Base-by-base conservation (phyloP, 345 rosid genomes). In the Lumnitzera littorea region DNA sequence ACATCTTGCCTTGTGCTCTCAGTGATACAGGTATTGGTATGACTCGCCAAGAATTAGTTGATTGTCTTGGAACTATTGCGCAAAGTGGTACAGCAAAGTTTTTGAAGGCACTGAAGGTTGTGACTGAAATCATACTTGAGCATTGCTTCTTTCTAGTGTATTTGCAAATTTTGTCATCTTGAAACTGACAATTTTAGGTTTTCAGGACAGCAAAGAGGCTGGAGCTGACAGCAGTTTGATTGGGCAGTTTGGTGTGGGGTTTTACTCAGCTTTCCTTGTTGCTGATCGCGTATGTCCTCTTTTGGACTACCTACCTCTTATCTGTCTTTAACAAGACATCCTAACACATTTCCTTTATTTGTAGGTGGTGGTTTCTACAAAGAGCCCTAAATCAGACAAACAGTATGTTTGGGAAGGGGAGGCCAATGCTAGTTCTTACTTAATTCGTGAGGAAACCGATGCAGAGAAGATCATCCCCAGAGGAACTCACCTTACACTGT, bases 1-100 rank as follows among this genome's bases (percentile, higher is more conserved):
- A 24, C 36, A 58, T 58, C 24, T 27, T 61, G 27, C 62, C 58
- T 69, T 57, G 67, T 63, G 52, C 47, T 50, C 62, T 62, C 82
- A 94, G 99, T 69, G 99, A 94, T 69, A 57, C 89, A 14, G 99
- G 99, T 60, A 94, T 94, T 49, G 99, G 99, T 68, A 94, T 94
- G 97, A 90, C 95, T 15, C 82, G 83, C 1, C 86, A 90, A 83
- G 99, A 94, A 47, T 68, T 94, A 51, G 84, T 94, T 55, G 97
- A 94, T 64, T 90, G 97, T 70, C 97, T 94, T 55, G 99, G 97
- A 60, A 94, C 97, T 65, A 88, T 94, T 67, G 99, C 99, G 1
- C 95, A 94, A 64, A 94, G 97, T 80, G 99, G 99, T 67, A 94
- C 99, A 59, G 96, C 99, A 24, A 94, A 94, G 68, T 94, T 94